Base-by-base conservation (phyloP, 331 rosid genomes). In the Prunus yedoensis region DNA sequence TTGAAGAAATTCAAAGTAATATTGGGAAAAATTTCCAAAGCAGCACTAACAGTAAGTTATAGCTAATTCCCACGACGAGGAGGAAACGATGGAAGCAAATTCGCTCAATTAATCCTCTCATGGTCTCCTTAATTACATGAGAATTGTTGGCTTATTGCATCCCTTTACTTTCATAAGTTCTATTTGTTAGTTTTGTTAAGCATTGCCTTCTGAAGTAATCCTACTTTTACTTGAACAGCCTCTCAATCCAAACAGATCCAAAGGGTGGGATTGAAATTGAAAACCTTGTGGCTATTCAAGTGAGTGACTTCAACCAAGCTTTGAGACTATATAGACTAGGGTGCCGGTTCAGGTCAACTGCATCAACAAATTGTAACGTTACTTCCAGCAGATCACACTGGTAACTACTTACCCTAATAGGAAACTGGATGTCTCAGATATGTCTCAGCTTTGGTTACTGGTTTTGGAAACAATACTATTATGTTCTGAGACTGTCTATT, bases 311-410 rank as follows among this genome's bases (percentile, higher is more conserved):
- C 64, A 70, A 76, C 66, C 86, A 83, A 56, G 86, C 83, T 21
- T 35, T 83, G 77, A 74, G 65, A 59, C 75, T 83, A 49, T 83
- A 83, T 32, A 71, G 63, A 71, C 49, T 83, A 65, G 86, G 86
- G 64, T 74, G 83, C 75, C 78, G 51, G 60, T 75, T 76, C 67
- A 75, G 86, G 77, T 83, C 83, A 75, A 83, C 83, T 49, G 83
- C 83, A 59, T 66, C 81, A 8, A 83, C 86, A 59, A 79, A 83
- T 66, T 75, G 81, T 50, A 83, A 83, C 86, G 57, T 0, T 18
- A 75, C 63, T 38, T 83, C 86, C 38, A 83, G 86, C 78, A 83
- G 86, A 79, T 83, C 86, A 61, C 86, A 83, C 75, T 79, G 83
- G 86, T 83, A 70, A 65, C 43, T 52, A 30, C 66, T 64, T 76